Evolutionary conservation across 441 rosid genomes (phyloP), one percentile per base, ranked within the genome.

Genomic region (Arabidopsis lyrata): DNA sequence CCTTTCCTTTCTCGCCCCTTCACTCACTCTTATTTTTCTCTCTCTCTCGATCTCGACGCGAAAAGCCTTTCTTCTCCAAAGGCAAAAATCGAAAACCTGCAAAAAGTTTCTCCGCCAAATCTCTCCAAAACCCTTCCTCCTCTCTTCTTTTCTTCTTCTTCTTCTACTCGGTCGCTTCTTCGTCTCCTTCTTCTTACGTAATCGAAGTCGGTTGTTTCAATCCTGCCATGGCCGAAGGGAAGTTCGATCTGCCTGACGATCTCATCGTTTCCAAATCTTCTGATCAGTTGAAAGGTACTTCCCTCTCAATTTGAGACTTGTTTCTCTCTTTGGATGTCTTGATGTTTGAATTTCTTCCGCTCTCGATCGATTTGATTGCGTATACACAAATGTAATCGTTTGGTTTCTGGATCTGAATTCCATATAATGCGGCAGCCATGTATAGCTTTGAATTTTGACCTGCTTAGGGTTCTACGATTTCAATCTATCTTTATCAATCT

Each of bases 241-340:
- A 87, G 89, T 75, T 87, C 82, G 89, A 92, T 90, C 90, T 90
- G 32, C 91, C 90, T 12, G 94, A 88, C 78, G 93, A 87, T 87
- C 87, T 91, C 71, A 82, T 89, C 75, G 53, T 85, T 22, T 82
- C 86, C 36, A 85, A 88, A 57, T 77, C 82, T 4, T 83, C 87
- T 52, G 89, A 87, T 85, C 91, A 82, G 57, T 72, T 80, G 62
- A 88, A 87, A 86, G 88, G 96, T 87, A 73, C 80, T 76, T 24
- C 42, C 47, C 41, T 0, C 38, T 34, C 45, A 27, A 59, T 61
- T 22, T 22, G 56, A 15, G 1, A 32, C 8, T 50, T 52, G 14
- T 44, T n/a, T 29, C 13, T 27, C 0, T 27, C 41, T 61, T 61
- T 61, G 11, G 3, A 32, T 39, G 39, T 20, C 22, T 3, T 36